Conservation (phyloP, 495 filamentous ascomycete species). For the Margaritispora aquatica region DNA sequence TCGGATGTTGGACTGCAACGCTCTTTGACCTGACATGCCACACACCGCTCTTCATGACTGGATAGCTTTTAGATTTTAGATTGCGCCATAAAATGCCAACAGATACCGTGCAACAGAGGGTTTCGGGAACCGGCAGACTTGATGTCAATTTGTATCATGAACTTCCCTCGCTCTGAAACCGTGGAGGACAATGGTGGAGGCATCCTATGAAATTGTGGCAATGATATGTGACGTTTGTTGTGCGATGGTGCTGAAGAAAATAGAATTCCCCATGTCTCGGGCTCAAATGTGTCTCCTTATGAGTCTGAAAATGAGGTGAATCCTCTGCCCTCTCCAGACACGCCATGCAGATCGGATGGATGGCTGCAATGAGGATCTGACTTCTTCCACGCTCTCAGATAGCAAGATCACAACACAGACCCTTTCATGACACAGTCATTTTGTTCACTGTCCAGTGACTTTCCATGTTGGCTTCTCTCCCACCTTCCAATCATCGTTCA, state of each 20-base stretch:
- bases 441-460: not conserved
- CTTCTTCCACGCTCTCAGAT: too few species aligned
- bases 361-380: too few species aligned
- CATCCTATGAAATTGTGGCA: not conserved
- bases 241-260: not conserved
- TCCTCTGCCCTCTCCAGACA: not conserved
- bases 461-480: not conserved
- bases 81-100: not conserved
- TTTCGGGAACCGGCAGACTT: not conserved
- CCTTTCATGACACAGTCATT: not conserved
- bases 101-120: not conserved
- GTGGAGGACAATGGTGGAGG: not conserved
- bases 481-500: not conserved
- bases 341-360: not conserved
- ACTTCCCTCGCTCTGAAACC: conserved; percentile 11
- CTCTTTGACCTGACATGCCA: not conserved
- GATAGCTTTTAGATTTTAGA: not conserved
- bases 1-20: not conserved
- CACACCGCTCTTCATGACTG: not conserved
- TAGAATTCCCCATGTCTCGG: not conserved
- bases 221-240: not conserved
- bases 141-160: not conserved
- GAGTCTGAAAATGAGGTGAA: not conserved
- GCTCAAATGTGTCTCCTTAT: not conserved
- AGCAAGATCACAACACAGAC: too few species aligned